Evolutionary conservation across 2,329 filamentous ascomycete species (phyloP), one percentile per base, ranked within the genome.

Genomic region (Hyphodiscus sp.): DNA sequence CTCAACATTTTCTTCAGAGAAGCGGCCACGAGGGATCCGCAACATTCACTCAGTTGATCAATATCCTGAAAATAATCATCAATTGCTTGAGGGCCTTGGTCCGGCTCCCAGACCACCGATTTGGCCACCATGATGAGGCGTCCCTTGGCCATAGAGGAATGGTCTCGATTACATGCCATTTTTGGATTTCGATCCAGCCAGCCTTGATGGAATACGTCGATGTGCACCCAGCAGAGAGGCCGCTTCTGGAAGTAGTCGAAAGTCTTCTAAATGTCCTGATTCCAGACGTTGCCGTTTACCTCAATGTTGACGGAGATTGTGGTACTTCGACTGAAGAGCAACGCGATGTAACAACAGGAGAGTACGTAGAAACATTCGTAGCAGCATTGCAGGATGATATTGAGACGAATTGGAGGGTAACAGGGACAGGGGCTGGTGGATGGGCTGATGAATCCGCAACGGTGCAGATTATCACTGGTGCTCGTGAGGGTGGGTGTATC

Each of bases 51-150:
- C 20, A 53, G 15, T 20, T 58, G 11, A 45, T 62, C 13, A 62
- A 61, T 38, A 49, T 61, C n/a, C 49, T 67, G 8, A 62, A 58
- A 43, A 58, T 63, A 18, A 59, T 60, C 10, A 44, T 61, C 10
- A 64, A 65, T 38, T 58, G 56, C 10, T 42, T 61, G 13, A 38
- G 11, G 4, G 33, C 13, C 11, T n/a, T 13, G 33, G 33, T n/a
- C 13, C 33, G 33, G 11, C 16, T 4, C 4, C 11, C 33, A 6
- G 2, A 38, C 13, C 33, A 38, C 33, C 33, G 2, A 38, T 38
- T 4, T 13, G 33, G 33, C 33, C 33, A 38, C 11, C 2, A 38
- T 38, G 33, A 38, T 13, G 33, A n/a, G 11, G 11, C 46, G 58
- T 23, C 52, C 52, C 19, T 16, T 48, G 20, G 33, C 33, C 57